Conservation (phyloP, 352 stramenopile species). For the Plasmopara muralis region DNA sequence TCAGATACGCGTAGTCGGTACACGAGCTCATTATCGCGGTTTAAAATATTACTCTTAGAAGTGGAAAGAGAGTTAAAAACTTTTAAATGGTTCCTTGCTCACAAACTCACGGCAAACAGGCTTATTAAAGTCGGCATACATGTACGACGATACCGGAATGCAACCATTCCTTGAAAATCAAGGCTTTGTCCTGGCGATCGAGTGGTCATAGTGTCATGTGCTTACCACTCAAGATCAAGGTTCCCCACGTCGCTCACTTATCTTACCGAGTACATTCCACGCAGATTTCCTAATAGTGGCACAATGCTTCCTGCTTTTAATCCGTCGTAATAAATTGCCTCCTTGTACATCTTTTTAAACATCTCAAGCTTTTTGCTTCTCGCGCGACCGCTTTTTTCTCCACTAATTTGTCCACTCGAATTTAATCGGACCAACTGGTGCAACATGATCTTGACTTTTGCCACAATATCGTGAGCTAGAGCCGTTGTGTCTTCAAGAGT, state of each 20-base stretch:
- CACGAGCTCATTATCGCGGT: too few relatives aligned
- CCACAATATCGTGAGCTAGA: constrained; percentile 37
- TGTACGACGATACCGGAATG: too few relatives aligned
- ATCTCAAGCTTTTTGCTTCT: constrained; percentile 48
- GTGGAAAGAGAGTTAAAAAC: too few relatives aligned
- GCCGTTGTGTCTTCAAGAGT: constrained; percentile 30
- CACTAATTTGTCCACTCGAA: constrained; percentile 10
- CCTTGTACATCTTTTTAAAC: constrained; percentile 85
- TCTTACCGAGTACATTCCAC: constrained; percentile 35
- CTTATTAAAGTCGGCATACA: too few relatives aligned
- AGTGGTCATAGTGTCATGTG: too few relatives aligned
- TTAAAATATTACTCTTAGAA: too few relatives aligned
- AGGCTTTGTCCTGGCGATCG: too few relatives aligned
- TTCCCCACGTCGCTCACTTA: neutral
- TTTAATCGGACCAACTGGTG: constrained; percentile 60
- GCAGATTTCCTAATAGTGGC: constrained; percentile 45
- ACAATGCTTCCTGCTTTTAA: constrained; percentile 37
- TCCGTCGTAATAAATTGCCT: constrained; percentile 70
- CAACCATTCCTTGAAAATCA: too few relatives aligned
- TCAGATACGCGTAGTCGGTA: too few relatives aligned
- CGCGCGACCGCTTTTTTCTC: constrained; percentile 15
- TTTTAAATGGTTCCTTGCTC: too few relatives aligned
- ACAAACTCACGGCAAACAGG: too few relatives aligned
- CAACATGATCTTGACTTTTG: constrained; percentile 50
- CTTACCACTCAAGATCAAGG: neutral